A percentile compares a stretch with the other conserved stretches of the same genome.
Evolutionary conservation across 176 grass and related monocot genomes (phyloP).

Genomic region (Dactylis glomerata): DNA sequence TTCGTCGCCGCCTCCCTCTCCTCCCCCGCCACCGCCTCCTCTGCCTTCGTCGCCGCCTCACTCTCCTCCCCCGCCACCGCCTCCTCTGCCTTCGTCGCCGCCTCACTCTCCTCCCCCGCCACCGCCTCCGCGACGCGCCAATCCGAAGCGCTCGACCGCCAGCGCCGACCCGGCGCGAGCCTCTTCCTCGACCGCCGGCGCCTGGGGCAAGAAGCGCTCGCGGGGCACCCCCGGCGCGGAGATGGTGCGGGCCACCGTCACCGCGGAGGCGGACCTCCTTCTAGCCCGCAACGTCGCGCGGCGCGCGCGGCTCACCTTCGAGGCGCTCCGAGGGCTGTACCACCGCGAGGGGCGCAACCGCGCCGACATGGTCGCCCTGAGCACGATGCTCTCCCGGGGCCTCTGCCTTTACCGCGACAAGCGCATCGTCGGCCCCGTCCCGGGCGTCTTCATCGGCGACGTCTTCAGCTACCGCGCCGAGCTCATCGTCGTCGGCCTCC

Average conservation of each 20-base stretch:
- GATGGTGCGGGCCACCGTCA: constrained; percentile 58
- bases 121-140: not conserved
- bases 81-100: too few species aligned
- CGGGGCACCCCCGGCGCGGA: constrained; percentile 9
- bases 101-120: not conserved
- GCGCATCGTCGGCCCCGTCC: constrained; percentile 63
- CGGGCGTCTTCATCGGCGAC: constrained; percentile 68
- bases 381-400: constrained; percentile 40
- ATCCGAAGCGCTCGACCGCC: not conserved
- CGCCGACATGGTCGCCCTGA: constrained; percentile 54
- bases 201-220: constrained; percentile 43
- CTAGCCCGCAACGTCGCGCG: constrained; percentile 37
- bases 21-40: not conserved
- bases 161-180: not conserved
- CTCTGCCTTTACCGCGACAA: constrained; percentile 53
- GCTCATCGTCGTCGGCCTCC: constrained; percentile 71
- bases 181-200: not conserved
- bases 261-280: constrained; percentile 9
- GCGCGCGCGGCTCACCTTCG: constrained; percentile 66
- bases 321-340: constrained; percentile 56
- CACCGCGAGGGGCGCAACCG: constrained; percentile 30
- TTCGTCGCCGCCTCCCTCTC: not conserved
- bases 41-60: not conserved
- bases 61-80: not conserved
- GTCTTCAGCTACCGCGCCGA: constrained; percentile 90